Evolutionary conservation across 2,329 filamentous ascomycete genomes (phyloP), one percentile per base, ranked within the genome.

Genomic region (Cladosporium austrohemisphaericum): DNA sequence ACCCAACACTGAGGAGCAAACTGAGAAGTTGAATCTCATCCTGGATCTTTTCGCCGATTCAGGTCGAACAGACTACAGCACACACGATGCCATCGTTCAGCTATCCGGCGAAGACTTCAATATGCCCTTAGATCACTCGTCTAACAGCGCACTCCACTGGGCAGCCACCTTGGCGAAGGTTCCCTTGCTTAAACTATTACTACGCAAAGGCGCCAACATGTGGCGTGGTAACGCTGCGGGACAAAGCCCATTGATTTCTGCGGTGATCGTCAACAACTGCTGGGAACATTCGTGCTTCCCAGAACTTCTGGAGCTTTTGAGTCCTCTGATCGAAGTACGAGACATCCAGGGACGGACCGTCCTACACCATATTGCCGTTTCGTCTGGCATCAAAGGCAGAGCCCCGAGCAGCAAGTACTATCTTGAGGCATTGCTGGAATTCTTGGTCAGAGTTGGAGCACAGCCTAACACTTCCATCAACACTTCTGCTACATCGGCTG

Each of bases 351-450:
- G 91, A 7, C 80, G 93, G 29, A 97, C 92, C 0, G 90, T 97
- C 11, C 74, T 98, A 19, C 93, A 98, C 64, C 93, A 98, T 64
- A 97, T 98, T 60, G 91, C 93, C 4, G 83, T 97, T 26, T 94
- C 93, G 13, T 96, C 91, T 54, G 93, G 91, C 5, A 93, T 97
- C 60, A 95, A 95, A 65, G 92, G 92, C 5, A 83, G 93, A 41
- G 91, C 88, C 51, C 84, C 88, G 33, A 92, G 93, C 18, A 95
- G 90, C 65, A 88, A 92, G 57, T 96, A 97, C 66, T 98, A 98
- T 61, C 80, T 98, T 2, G 93, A 98, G 69, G 92, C 89, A 22
- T 76, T 98, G 9, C 76, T 98, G 1, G 92, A 96, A 64, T 97
- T 94, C 74, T 86, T 97, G 10, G 91, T 97, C 2, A 84, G 91